Evolutionary conservation across 1,284 basidiomycete species (phyloP).

Genomic region (Neolentinus lepideus): DNA sequence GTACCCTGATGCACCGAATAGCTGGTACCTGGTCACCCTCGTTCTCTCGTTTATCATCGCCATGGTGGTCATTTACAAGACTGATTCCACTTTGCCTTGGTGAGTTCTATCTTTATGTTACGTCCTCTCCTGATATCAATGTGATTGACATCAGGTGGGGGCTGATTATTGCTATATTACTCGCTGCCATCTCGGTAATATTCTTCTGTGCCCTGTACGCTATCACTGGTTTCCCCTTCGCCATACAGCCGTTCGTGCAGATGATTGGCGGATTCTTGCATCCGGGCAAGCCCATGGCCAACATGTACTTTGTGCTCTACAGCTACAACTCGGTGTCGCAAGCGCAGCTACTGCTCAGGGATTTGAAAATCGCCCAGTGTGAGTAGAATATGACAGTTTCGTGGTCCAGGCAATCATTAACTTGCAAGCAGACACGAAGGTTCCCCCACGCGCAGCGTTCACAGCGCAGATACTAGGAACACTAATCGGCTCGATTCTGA

Average conservation of each 20-base stretch:
- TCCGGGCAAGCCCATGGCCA: conserved; percentile 35
- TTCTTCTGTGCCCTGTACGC: conserved; percentile 32
- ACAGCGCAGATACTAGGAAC: conserved; percentile 32
- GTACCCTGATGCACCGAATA: conserved; percentile 40
- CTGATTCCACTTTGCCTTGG: conserved; percentile 44
- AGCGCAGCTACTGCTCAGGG: conserved; percentile 22
- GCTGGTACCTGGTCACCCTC: conserved; percentile 37
- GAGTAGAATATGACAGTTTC: not conserved
- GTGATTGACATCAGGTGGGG: conserved; percentile 25
- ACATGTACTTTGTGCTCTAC: conserved; percentile 29
- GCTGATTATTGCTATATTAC: conserved; percentile 30
- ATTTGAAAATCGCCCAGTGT: conserved; percentile 33
- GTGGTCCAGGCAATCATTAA: conserved; percentile 9
- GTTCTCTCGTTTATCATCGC: conserved; percentile 30
- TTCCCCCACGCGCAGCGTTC: conserved; percentile 41
- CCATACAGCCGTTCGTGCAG: conserved; percentile 18
- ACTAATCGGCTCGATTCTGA: conserved; percentile 24
- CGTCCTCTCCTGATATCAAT: not conserved
- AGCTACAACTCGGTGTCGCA: conserved; percentile 17
- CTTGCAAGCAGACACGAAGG: conserved; percentile 36
- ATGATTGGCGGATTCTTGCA: conserved; percentile 32
- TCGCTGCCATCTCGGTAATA: conserved; percentile 33
- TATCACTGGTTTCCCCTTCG: conserved; percentile 16
- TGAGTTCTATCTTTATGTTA: conserved; percentile 8
- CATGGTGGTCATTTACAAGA: conserved; percentile 40